These are phyloP conservation scores for Colletotrichum sp. DNA, from an alignment of 2,329 filamentous ascomycete genomes.

Conservation along the genomic window DNA sequence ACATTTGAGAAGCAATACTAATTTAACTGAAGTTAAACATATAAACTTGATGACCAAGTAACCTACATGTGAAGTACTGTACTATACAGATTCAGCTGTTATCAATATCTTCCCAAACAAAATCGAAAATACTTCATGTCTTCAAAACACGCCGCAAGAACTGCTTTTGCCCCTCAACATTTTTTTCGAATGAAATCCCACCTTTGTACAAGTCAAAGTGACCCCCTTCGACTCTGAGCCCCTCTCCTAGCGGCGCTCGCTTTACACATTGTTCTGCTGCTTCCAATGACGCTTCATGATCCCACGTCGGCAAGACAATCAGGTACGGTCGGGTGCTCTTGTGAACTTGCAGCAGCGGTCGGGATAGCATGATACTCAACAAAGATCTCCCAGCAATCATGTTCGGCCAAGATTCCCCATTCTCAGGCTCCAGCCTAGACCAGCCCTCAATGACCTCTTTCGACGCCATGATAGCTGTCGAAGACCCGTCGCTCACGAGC, in stretches of 20 bases:
- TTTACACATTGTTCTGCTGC: slow-evolving; percentile 5
- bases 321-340: slow-evolving; percentile 3
- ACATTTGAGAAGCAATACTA: background rate
- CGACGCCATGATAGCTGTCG: slow-evolving; percentile 2
- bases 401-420: background rate
- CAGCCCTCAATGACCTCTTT: slow-evolving; percentile 4
- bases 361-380: background rate
- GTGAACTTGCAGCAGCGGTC: background rate
- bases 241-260: slow-evolving; percentile 4
- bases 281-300: slow-evolving; percentile 3
- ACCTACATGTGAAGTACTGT: background rate
- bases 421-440: background rate
- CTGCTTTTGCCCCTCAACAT: background rate
- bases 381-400: slow-evolving; percentile 7
- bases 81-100: background rate
- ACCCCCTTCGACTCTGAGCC: background rate
- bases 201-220: slow-evolving; percentile 8
- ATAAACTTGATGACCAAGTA: background rate
- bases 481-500: slow-evolving; percentile 3
- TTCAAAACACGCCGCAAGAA: background rate
- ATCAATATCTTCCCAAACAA: background rate
- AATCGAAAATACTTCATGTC: background rate
- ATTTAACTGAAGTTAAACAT: background rate
- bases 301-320: slow-evolving; percentile 8
- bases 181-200: slow-evolving; percentile 2